A percentile compares a stretch with the other conserved stretches of the same genome.
Evolutionary conservation across 768 basidiomycete species (phyloP).

Genomic region (Rhodocollybia butyracea): DNA sequence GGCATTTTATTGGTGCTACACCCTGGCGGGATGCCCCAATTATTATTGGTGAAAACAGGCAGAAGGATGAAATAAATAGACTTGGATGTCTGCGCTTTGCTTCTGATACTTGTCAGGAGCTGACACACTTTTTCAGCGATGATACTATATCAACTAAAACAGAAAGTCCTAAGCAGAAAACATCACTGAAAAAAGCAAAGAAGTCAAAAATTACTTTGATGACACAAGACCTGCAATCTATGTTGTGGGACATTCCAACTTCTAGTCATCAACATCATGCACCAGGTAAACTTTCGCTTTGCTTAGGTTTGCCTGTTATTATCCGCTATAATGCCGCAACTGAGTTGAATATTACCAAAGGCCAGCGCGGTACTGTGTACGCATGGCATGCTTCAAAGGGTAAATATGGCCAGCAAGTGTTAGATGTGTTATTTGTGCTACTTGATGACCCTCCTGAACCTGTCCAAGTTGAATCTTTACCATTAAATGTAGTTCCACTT

Average conservation of each 20-base stretch:
- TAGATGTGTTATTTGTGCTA: slow-evolving; percentile 30
- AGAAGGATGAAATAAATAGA: slow-evolving; percentile 30
- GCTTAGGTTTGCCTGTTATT: slow-evolving; percentile 31
- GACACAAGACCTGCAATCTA: slow-evolving; percentile 10
- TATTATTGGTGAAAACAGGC: slow-evolving; percentile 27
- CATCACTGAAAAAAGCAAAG: background rate
- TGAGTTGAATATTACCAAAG: slow-evolving; percentile 30
- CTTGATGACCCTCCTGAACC: too few relatives aligned
- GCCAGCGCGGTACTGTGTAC: slow-evolving; percentile 26
- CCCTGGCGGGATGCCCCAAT: slow-evolving; percentile 27
- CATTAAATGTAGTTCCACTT: too few relatives aligned
- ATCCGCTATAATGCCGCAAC: slow-evolving; percentile 29
- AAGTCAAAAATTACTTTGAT: slow-evolving; percentile 1
- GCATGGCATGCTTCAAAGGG: slow-evolving; percentile 18
- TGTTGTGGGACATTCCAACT: slow-evolving; percentile 20
- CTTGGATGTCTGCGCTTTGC: slow-evolving; percentile 26
- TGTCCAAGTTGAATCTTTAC: too few relatives aligned
- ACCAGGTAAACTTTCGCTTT: slow-evolving; percentile 25
- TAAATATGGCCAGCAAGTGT: slow-evolving; percentile 6
- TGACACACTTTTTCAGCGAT: slow-evolving; percentile 23
- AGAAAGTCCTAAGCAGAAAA: background rate
- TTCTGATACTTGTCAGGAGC: too few relatives aligned
- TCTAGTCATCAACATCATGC: slow-evolving; percentile 20
- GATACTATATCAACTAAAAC: slow-evolving; percentile 21
- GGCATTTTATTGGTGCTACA: slow-evolving; percentile 46